These are phyloP conservation scores for Toxoplasma gondii DNA, from an alignment of 169 alveolate species.

Conservation along the genomic window DNA sequence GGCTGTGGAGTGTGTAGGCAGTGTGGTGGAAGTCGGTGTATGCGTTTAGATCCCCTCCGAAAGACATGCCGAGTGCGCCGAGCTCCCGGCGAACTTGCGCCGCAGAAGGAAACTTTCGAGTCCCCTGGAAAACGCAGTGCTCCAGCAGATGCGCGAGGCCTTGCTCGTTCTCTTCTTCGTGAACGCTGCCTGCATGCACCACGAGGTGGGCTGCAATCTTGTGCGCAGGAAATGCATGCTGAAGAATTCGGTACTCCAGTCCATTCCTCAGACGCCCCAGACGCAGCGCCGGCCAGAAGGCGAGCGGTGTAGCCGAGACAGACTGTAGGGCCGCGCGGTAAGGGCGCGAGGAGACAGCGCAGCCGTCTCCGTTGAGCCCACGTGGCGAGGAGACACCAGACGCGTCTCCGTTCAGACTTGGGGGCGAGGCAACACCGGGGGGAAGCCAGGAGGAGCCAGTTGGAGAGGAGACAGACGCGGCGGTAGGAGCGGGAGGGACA, in stretches of 20 bases:
- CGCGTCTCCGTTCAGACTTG: no score
- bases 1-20: background rate
- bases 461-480: no score
- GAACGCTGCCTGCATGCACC: constrained; percentile 9
- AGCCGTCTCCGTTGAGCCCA: no score
- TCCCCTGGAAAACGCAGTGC: constrained; percentile 32
- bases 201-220: background rate
- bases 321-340: background rate
- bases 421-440: no score
- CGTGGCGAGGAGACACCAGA: no score
- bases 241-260: constrained; percentile 15
- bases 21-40: constrained; percentile 33
- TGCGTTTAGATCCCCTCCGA: constrained; percentile 24
- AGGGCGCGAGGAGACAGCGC: background rate
- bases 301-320: background rate
- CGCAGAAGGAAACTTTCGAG: background rate
- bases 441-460: no score
- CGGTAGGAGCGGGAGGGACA: no score
- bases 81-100: background rate
- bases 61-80: constrained; percentile 26
- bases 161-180: constrained; percentile 1
- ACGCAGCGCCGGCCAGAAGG: constrained; percentile 22
- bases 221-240: constrained; percentile 11
- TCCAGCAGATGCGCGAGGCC: constrained; percentile 39
- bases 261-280: background rate